Evolutionary conservation across 2,329 filamentous ascomycete genomes (phyloP), one percentile per base, ranked within the genome.

Genomic region (Cladosporium sp.): DNA sequence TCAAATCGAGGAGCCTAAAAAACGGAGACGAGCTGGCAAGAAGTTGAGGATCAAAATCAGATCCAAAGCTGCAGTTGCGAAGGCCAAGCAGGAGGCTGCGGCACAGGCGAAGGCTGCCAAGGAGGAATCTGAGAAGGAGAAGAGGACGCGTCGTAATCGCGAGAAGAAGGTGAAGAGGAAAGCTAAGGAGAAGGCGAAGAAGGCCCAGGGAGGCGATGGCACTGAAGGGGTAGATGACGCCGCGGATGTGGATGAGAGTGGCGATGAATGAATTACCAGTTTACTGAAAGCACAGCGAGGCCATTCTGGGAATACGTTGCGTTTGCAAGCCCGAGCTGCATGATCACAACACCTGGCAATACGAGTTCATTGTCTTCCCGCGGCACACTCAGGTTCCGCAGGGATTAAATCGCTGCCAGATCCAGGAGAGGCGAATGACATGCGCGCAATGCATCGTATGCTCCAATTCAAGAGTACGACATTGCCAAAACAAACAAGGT

Each of bases 101-200:
- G 45, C 60, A 45, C 58, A 61, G 51, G 63, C 63, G 12, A 66
- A 66, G n/a, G 68, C 68, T 47, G 51, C 63, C 12, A 70, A 68
- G 40, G 69, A 69, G 30, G 64, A 58, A 7, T 64, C 62, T 8
- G 69, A 72, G 43, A 61, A 65, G 19, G 71, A 71, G 58, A 73
- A 73, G 66, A 65, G 67, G 17, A 69, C 66, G 8, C 63, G 64
- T 30, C 60, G 65, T 22, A 73, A 73, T 59, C 63, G 70, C 6
- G 69, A 72, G 55, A 73, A 73, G 67, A 72, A 73, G 60, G 64
- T 70, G 15, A 73, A 72, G 63, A 71, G 70, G 60, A 68, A 66
- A 60, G 62, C 65, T 38, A 63, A 65, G 40, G 71, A 72, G 30
- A 71, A 71, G 63, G 70, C 68, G 9, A 72, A 71, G 65, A 72